Conservation (phyloP, 2,329 filamentous ascomycete genomes). For the Penicillium griseofulvum region DNA sequence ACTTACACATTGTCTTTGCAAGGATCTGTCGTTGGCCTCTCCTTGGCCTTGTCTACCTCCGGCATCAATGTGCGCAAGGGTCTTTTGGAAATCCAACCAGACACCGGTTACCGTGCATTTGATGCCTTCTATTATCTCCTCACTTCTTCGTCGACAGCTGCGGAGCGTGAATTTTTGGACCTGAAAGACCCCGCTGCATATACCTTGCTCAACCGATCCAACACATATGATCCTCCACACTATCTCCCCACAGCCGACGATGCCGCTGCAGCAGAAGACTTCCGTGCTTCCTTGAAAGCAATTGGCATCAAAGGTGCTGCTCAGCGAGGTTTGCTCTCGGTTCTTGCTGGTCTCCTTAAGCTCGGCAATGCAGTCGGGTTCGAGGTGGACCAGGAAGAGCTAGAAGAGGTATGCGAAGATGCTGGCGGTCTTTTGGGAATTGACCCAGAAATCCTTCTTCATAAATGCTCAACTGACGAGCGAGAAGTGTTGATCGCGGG, state of each 20-base stretch:
- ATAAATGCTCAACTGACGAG: constrained; percentile 79
- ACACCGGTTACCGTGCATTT: constrained; percentile 84
- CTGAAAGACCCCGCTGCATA: constrained; percentile 77
- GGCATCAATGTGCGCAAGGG: constrained; percentile 83
- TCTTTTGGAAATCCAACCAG: constrained; percentile 73
- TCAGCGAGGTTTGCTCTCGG: constrained; percentile 79
- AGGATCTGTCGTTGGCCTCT: constrained; percentile 73
- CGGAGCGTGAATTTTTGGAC: constrained; percentile 83
- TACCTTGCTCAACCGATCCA: constrained; percentile 73
- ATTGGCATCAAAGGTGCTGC: constrained; percentile 89
- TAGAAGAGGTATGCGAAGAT: constrained; percentile 87
- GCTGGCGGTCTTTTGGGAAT: constrained; percentile 81
- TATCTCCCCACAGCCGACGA: constrained; percentile 94
- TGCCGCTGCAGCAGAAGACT: constrained; percentile 87
- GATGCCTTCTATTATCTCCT: constrained; percentile 98
- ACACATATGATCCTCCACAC: constrained; percentile 78
- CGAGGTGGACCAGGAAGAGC: constrained; percentile 73
- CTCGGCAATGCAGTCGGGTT: constrained; percentile 89
- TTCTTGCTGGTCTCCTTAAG: constrained; percentile 81
- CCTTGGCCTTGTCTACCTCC: constrained; percentile 75
- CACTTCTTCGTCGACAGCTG: constrained; percentile 82
- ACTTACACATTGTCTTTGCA: constrained; percentile 77
- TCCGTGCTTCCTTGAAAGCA: constrained; percentile 78
- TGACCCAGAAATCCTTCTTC: constrained; percentile 76
- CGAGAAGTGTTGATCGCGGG: constrained; percentile 78